A percentile compares a stretch with the other conserved stretches of the same genome.
Conservation (phyloP, 1,284 basidiomycete species). For the Ceratobasidium sp. region DNA sequence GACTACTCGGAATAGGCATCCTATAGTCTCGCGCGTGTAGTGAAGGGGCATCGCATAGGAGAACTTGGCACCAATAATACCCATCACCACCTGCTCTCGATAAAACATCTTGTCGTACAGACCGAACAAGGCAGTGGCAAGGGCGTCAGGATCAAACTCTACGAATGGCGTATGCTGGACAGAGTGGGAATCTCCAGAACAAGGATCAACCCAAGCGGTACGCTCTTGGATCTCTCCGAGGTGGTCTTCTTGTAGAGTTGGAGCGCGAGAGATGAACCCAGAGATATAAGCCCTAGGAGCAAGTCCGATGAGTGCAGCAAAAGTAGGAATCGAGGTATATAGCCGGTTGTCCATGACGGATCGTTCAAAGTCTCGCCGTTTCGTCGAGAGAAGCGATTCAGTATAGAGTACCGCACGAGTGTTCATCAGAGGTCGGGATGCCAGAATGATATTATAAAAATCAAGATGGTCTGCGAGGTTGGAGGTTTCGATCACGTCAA, state of each 20-base stretch:
- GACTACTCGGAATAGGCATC: not conserved
- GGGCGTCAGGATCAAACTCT: not conserved
- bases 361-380: not conserved
- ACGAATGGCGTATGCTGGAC: not conserved
- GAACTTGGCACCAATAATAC: not conserved
- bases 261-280: not conserved
- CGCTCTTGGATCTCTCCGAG: not conserved
- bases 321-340: not conserved
- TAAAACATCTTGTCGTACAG: constrained; percentile 6
- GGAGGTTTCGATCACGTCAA: constrained; percentile 41
- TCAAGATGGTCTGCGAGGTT: constrained; percentile 33
- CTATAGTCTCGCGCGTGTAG: not conserved
- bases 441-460: not conserved
- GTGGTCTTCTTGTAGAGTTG: not conserved
- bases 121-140: not conserved
- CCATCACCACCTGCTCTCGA: not conserved
- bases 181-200: not conserved
- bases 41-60: not conserved
- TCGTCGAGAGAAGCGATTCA: not conserved
- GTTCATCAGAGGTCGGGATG: not conserved
- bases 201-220: not conserved
- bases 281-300: constrained; percentile 4
- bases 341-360: not conserved
- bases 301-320: constrained; percentile 2
- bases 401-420: not conserved